Conservation (phyloP, 2,329 filamentous ascomycete species). For the Seiridium unicorne region DNA sequence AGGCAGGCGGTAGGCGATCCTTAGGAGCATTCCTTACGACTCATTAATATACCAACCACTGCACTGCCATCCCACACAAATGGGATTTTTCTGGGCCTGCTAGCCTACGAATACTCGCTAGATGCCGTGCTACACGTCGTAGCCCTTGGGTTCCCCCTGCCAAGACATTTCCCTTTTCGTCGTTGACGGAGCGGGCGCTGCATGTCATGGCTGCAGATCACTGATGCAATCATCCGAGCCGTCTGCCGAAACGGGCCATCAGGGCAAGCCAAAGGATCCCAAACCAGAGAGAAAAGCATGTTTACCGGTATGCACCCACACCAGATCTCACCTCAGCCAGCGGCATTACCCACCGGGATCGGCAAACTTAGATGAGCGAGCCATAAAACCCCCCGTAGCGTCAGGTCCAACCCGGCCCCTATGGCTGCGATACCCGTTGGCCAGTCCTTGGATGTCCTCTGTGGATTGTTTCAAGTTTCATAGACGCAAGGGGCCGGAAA, state of each 20-base stretch:
- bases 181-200: constrained; percentile 5
- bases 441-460: not conserved
- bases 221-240: constrained; percentile 16
- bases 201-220: constrained; percentile 22
- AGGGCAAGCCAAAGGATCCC: not conserved
- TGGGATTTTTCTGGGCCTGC: not conserved
- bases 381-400: constrained; percentile 2
- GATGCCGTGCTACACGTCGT: not conserved
- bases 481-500: not conserved
- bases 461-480: constrained; percentile 3
- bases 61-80: not conserved
- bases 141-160: constrained; percentile 15
- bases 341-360: constrained; percentile 2
- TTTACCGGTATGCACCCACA: not conserved
- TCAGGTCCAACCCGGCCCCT: not conserved
- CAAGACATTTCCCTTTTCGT: constrained; percentile 15
- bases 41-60: not conserved
- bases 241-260: constrained; percentile 17
- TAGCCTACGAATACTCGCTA: not conserved
- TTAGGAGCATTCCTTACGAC: not conserved
- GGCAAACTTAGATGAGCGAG: constrained; percentile 3
- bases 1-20: not conserved
- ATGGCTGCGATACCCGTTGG: not conserved
- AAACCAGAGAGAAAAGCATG: not conserved
- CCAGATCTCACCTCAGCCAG: not conserved